Conservation (phyloP, 257 asterid species). For the Capsicum rhomboideum region DNA sequence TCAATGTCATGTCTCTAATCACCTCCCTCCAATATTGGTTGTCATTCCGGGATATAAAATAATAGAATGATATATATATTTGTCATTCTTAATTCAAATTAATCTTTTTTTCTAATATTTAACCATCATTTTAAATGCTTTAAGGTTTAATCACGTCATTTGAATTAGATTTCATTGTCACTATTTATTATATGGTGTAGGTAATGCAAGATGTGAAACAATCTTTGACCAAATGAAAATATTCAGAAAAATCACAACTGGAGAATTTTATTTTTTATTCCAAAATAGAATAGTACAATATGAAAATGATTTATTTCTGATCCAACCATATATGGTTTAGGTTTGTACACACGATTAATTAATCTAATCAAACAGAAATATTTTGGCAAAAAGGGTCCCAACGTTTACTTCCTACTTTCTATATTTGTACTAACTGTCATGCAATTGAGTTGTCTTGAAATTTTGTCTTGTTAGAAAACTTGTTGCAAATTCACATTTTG, state of each 20-base stretch:
- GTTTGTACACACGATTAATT: background rate
- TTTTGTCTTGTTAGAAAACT: no score
- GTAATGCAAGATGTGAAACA: background rate
- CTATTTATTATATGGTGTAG: background rate
- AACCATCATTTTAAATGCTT: no score
- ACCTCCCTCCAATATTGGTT: no score
- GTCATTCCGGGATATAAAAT: no score
- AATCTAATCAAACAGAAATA: background rate
- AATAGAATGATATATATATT: no score
- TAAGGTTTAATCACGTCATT: background rate
- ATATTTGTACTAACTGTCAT: background rate
- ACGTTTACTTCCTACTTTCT: background rate
- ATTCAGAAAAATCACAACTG: background rate
- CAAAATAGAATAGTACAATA: background rate
- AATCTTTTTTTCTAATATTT: no score
- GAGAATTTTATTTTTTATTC: no score
- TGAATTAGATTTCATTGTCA: background rate
- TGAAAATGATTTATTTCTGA: background rate
- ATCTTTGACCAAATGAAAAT: background rate
- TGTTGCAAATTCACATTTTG: no score
- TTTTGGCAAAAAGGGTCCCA: background rate
- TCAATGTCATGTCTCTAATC: no score
- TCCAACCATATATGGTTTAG: background rate
- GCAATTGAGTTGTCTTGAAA: background rate
- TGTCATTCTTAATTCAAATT: no score